Conservation (phyloP, 106 monocot species). For the Dioscorea zingiberensis region DNA sequence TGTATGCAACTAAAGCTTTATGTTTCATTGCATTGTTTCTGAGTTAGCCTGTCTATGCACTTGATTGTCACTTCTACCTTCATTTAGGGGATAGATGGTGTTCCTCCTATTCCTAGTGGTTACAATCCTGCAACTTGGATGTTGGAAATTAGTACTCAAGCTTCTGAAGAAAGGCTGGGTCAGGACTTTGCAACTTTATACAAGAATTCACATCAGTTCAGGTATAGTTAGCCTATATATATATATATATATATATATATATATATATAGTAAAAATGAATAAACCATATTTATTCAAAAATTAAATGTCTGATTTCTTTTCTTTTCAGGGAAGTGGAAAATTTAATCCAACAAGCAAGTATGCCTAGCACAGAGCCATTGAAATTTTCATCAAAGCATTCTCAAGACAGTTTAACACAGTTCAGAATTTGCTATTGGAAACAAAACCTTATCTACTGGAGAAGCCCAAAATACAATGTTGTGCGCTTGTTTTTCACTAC, state of each 20-base stretch:
- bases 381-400: slow-evolving; percentile 33
- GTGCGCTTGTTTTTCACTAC: slow-evolving; percentile 43
- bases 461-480: slow-evolving; percentile 55
- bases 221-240: slow-evolving; percentile 9
- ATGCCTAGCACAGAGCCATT: slow-evolving; percentile 31
- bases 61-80: background rate
- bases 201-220: slow-evolving; percentile 45
- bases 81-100: slow-evolving; percentile 39
- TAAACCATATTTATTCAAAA: too few species aligned
- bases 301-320: background rate
- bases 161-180: slow-evolving; percentile 41
- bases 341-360: slow-evolving; percentile 33
- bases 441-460: slow-evolving; percentile 46
- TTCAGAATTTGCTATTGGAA: slow-evolving; percentile 35
- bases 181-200: slow-evolving; percentile 45
- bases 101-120: slow-evolving; percentile 29
- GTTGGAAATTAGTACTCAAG: slow-evolving; percentile 52
- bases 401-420: slow-evolving; percentile 34
- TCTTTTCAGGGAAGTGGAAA: slow-evolving; percentile 34
- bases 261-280: too few species aligned
- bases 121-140: slow-evolving; percentile 76
- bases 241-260: too few species aligned
- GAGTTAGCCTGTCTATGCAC: too few species aligned
- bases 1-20: too few species aligned
- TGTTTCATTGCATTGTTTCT: too few species aligned